phyloP scores from a whole-genome alignment of 2,329 filamentous ascomycete species.

The Microcera coccophila region DNA sequence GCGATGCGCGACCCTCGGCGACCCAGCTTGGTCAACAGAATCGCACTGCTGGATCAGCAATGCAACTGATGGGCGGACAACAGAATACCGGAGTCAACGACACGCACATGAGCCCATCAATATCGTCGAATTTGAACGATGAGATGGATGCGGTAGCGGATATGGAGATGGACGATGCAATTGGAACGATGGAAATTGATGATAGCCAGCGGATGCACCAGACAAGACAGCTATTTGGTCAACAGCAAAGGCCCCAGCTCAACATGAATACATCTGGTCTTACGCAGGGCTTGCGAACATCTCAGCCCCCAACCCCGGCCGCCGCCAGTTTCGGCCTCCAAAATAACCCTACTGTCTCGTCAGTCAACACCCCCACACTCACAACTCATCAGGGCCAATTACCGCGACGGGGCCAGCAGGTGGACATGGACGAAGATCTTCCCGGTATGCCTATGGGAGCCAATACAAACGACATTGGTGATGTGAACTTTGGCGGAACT shows the following conservation, averaged over 20 bases:
- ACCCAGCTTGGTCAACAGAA: constrained; percentile 34
- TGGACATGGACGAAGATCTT: constrained; percentile 71
- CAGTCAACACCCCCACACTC: constrained; percentile 90
- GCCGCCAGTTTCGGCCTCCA: constrained; percentile 73
- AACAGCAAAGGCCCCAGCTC: constrained; percentile 64
- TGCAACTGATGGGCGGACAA: constrained; percentile 42
- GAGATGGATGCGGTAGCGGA: constrained; percentile 86
- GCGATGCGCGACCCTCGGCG: constrained; percentile 26
- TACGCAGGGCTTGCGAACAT: constrained; percentile 75
- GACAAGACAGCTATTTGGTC: constrained; percentile 64
- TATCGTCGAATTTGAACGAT: constrained; percentile 41
- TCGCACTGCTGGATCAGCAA: constrained; percentile 25
- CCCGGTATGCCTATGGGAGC: constrained; percentile 61
- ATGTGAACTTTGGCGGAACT: constrained; percentile 50
- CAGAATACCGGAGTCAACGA: constrained; percentile 25
- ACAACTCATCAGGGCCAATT: constrained; percentile 73
- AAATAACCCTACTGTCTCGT: constrained; percentile 94
- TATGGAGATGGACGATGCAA: constrained; percentile 93
- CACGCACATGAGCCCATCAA: constrained; percentile 41
- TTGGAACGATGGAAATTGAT: constrained; percentile 62
- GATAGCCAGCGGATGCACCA: constrained; percentile 65
- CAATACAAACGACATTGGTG: constrained; percentile 48
- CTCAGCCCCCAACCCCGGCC: constrained; percentile 81
- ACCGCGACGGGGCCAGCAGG: constrained; percentile 52
- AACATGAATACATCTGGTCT: constrained; percentile 76